A percentile compares a stretch with the other conserved stretches of the same genome.
These are phyloP conservation scores for Helianthus tuberosus DNA, from an alignment of 129 eudicot species.

Conservation along the genomic window DNA sequence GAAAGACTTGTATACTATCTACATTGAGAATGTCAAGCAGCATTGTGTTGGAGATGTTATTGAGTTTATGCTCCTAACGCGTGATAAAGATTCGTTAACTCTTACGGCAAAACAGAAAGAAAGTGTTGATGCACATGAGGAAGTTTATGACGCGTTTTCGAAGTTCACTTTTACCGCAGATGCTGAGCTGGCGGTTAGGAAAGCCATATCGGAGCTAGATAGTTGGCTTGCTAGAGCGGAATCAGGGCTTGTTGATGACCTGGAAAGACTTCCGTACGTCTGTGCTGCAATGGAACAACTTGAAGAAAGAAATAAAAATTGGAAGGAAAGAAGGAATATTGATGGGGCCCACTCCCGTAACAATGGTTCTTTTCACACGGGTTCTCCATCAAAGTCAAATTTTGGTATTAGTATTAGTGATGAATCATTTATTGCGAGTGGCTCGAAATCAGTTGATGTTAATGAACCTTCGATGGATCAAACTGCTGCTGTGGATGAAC, in stretches of 20 bases:
- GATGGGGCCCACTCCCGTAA: slow-evolving; percentile 25
- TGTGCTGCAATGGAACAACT: slow-evolving; percentile 94
- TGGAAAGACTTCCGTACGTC: slow-evolving; percentile 90
- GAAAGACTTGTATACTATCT: slow-evolving; percentile 82
- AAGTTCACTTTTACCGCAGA: slow-evolving; percentile 83
- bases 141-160: slow-evolving; percentile 64
- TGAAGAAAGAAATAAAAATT: slow-evolving; percentile 65
- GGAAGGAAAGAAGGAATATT: slow-evolving; percentile 58
- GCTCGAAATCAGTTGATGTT: slow-evolving; percentile 24
- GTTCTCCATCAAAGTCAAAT: slow-evolving; percentile 47
- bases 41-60: slow-evolving; percentile 62
- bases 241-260: slow-evolving; percentile 92
- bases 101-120: slow-evolving; percentile 53
- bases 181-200: slow-evolving; percentile 82
- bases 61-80: slow-evolving; percentile 77
- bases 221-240: slow-evolving; percentile 94
- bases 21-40: slow-evolving; percentile 77
- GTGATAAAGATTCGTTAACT: slow-evolving; percentile 73
- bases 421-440: slow-evolving; percentile 29
- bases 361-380: slow-evolving; percentile 16
- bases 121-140: slow-evolving; percentile 33
- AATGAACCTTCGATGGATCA: slow-evolving; percentile 37
- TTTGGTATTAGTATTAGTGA: slow-evolving; percentile 26
- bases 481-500: slow-evolving; percentile 47
- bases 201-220: slow-evolving; percentile 82